Evolutionary conservation across 164 flowering plant species (phyloP).

Genomic region (Pachysandra terminalis): DNA sequence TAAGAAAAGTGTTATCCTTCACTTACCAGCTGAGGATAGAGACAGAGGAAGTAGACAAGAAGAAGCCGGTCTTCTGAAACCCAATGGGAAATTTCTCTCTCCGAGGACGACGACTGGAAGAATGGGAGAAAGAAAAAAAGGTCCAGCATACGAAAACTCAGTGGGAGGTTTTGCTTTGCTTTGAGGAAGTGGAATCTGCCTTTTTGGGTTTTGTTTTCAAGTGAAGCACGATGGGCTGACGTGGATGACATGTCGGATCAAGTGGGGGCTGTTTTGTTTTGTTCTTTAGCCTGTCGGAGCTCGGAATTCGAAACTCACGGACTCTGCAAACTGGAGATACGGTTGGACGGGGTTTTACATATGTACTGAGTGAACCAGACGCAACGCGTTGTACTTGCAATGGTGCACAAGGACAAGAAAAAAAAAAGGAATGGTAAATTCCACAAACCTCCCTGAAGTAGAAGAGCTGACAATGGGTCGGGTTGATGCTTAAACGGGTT

Average conservation of each 20-base stretch:
- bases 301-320: too few species aligned
- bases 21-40: neutral
- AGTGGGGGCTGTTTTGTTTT: constrained; percentile 1
- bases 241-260: constrained; percentile 2
- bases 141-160: neutral
- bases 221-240: neutral
- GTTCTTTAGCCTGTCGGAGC: too few species aligned
- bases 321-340: too few species aligned
- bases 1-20: neutral
- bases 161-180: neutral
- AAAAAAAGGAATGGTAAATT: too few species aligned
- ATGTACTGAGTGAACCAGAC: too few species aligned
- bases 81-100: constrained; percentile 3
- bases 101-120: neutral
- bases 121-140: neutral
- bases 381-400: too few species aligned
- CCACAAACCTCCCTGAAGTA: too few species aligned
- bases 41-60: neutral
- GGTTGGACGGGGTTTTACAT: too few species aligned
- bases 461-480: too few species aligned
- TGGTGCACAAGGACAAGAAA: too few species aligned
- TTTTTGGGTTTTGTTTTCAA: neutral
- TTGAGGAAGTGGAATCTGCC: neutral
- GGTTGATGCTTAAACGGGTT: too few species aligned
- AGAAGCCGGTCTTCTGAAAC: neutral